These are phyloP conservation scores for Penicillium odoratum DNA, from an alignment of 495 filamentous ascomycete genomes.

Conservation along the genomic window DNA sequence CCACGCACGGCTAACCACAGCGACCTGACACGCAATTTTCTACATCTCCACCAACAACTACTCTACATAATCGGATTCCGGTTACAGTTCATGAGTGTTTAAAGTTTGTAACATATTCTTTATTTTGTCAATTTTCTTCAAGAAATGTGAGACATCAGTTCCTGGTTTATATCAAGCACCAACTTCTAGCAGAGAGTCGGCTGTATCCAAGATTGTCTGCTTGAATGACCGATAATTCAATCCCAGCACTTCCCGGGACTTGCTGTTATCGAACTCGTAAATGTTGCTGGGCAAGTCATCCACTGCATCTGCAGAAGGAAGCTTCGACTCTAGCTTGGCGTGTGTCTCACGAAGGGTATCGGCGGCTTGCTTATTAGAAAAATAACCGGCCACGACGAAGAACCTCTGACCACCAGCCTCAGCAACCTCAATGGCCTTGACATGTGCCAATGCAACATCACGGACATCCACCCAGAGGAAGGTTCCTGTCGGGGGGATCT, in stretches of 20 bases:
- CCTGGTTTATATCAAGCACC: constrained; percentile 30
- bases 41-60: background rate
- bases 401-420: constrained; percentile 71
- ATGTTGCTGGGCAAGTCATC: constrained; percentile 39
- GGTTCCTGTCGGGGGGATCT: constrained; percentile 54
- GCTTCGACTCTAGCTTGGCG: constrained; percentile 60
- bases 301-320: constrained; percentile 52
- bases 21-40: constrained; percentile 15
- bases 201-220: constrained; percentile 56
- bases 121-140: background rate
- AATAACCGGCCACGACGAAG: constrained; percentile 64
- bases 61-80: background rate
- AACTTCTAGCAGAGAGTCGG: constrained; percentile 52
- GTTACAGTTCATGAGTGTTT: background rate
- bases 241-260: constrained; percentile 57
- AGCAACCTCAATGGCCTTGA: constrained; percentile 64
- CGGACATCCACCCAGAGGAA: constrained; percentile 69
- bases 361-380: constrained; percentile 64
- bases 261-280: constrained; percentile 53
- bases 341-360: constrained; percentile 65
- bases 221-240: constrained; percentile 55
- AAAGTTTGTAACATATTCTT: background rate
- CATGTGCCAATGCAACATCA: constrained; percentile 70
- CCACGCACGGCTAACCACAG: constrained; percentile 20
- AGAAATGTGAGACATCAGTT: constrained; percentile 3